phyloP scores from a whole-genome alignment of 176 grass and related monocot species.

The Triticum urartu region DNA sequence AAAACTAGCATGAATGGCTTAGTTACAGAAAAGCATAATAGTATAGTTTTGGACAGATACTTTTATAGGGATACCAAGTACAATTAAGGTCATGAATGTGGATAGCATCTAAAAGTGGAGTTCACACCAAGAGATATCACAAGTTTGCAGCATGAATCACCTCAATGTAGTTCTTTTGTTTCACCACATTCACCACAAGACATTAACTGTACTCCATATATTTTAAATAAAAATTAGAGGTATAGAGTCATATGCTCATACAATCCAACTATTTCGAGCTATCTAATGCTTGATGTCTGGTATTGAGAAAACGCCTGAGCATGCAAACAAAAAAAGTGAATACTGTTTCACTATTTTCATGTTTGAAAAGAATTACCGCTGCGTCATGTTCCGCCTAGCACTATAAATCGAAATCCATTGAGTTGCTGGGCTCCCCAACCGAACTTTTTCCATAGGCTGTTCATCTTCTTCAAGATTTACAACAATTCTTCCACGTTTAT shows the following conservation, averaged over 20 bases:
- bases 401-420: slow-evolving; percentile 93
- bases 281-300: not conserved
- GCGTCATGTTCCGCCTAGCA: slow-evolving; percentile 65
- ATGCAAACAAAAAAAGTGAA: not conserved
- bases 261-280: not conserved
- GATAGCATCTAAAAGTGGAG: not conserved
- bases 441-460: slow-evolving; percentile 63
- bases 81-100: not conserved
- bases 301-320: not conserved
- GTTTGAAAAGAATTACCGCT: slow-evolving; percentile 45
- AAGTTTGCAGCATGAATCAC: not conserved
- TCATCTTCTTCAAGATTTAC: slow-evolving; percentile 63
- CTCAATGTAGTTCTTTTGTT: not conserved
- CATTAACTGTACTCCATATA: not conserved
- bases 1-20: not conserved
- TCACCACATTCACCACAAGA: not conserved
- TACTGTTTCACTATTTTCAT: not conserved
- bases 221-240: not conserved
- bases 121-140: not conserved
- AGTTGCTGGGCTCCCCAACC: slow-evolving; percentile 53
- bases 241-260: not conserved
- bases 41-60: not conserved
- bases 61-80: not conserved
- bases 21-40: not conserved
- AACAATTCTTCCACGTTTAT: slow-evolving; percentile 59